These are phyloP conservation scores for Sporothrix schenckii DNA, from an alignment of 2,329 filamentous ascomycete genomes.

Conservation along the genomic window DNA sequence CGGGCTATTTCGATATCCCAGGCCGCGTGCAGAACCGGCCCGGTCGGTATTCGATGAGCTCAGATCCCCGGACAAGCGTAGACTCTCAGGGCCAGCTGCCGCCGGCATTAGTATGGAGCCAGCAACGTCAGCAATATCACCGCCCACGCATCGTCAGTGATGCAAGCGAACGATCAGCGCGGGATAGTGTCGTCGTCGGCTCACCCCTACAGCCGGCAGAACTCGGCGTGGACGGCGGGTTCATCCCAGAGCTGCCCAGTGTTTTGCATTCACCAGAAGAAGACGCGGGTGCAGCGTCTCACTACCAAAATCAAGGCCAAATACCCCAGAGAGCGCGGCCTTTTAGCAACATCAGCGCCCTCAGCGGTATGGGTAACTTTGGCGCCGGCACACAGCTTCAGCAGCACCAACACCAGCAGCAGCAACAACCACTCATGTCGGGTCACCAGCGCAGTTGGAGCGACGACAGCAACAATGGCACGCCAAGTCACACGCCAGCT, in stretches of 20 bases:
- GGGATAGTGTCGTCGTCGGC: slow-evolving; percentile 37
- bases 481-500: not conserved
- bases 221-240: slow-evolving; percentile 44
- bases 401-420: not conserved
- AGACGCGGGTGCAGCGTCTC: not conserved
- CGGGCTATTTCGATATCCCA: slow-evolving; percentile 43
- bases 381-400: not conserved
- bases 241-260: slow-evolving; percentile 46
- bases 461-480: slow-evolving; percentile 36
- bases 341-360: slow-evolving; percentile 37
- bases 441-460: slow-evolving; percentile 35
- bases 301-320: slow-evolving; percentile 10
- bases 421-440: slow-evolving; percentile 38
- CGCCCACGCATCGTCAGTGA: slow-evolving; percentile 51
- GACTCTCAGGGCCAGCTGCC: slow-evolving; percentile 46
- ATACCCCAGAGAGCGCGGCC: slow-evolving; percentile 35
- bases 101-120: slow-evolving; percentile 28
- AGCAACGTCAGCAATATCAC: slow-evolving; percentile 31
- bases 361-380: slow-evolving; percentile 1
- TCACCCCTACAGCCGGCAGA: slow-evolving; percentile 44
- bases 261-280: not conserved
- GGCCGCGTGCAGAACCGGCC: slow-evolving; percentile 34
- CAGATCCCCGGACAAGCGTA: slow-evolving; percentile 41
- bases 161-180: slow-evolving; percentile 48
- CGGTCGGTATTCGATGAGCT: slow-evolving; percentile 37